A percentile compares a stretch with the other conserved stretches of the same genome.
Evolutionary conservation across 352 stramenopile species (phyloP).

Genomic region (Phytopythium helicoides): DNA sequence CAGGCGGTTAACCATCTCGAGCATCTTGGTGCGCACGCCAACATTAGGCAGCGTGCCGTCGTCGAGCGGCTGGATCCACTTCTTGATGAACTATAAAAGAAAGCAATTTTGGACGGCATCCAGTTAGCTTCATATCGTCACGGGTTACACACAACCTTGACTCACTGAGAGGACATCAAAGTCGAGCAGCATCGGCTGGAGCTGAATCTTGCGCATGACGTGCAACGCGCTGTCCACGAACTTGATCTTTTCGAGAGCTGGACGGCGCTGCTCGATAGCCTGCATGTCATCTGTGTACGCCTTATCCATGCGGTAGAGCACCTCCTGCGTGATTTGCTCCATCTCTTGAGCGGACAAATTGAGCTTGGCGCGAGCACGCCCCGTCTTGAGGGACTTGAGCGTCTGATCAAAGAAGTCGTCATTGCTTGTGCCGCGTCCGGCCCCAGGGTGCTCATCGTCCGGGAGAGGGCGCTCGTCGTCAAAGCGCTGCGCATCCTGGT

Average conservation of each 20-base stretch:
- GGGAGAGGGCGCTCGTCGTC: slow-evolving; percentile 77
- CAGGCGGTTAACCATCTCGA: slow-evolving; percentile 76
- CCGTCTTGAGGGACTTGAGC: slow-evolving; percentile 84
- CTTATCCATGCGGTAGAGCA: slow-evolving; percentile 90
- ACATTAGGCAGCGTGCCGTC: slow-evolving; percentile 78
- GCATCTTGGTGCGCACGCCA: slow-evolving; percentile 84
- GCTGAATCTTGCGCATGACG: slow-evolving; percentile 75
- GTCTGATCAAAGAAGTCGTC: slow-evolving; percentile 82
- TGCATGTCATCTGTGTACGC: slow-evolving; percentile 71
- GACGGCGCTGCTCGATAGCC: slow-evolving; percentile 52
- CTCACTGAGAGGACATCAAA: slow-evolving; percentile 83
- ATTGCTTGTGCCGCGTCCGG: slow-evolving; percentile 22
- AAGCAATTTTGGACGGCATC: not conserved
- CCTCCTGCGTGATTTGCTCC: slow-evolving; percentile 83
- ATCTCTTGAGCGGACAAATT: slow-evolving; percentile 83
- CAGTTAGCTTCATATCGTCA: not conserved
- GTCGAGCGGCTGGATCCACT: slow-evolving; percentile 87
- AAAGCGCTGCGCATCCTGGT: slow-evolving; percentile 72
- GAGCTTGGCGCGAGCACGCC: slow-evolving; percentile 65
- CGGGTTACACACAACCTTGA: not conserved
- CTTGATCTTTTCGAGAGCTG: slow-evolving; percentile 86
- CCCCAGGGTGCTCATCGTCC: slow-evolving; percentile 27
- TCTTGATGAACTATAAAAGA: slow-evolving; percentile 75
- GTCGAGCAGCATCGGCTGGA: slow-evolving; percentile 86
- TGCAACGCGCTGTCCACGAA: slow-evolving; percentile 71